Base-by-base conservation (phyloP, 495 filamentous ascomycete genomes). In the Parathielavia hyrcaniae region DNA sequence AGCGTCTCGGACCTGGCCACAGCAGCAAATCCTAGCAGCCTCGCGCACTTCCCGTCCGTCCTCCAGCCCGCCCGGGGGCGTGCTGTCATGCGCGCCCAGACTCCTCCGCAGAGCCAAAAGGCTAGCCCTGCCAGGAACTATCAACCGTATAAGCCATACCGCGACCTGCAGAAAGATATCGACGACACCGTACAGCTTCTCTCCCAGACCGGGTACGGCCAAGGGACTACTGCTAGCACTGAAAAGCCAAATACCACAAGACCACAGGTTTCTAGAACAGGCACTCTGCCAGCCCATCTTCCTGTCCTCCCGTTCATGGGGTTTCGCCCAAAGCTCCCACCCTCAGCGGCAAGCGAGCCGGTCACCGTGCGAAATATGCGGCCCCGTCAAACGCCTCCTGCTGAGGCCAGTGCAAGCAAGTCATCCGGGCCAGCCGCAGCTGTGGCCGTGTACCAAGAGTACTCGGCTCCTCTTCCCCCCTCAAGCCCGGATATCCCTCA, bases 41-140 rank as follows among this genome's bases (percentile, higher is more conserved):
- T 66, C 30, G 34, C 64, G 19, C 57, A 69, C 34, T 39, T 68
- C 9, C 70, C 72, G 12, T 70, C 70, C 2, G 63, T 69, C 16
- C 70, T 76, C 10, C 67, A 69, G 44, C 75, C 75, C 30, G 69
- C 71, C 17, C 62, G 65, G 20, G 64, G 62, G 11, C 68, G 65
- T 17, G 58, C 61, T 1, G 19, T 36, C 34, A 61, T 50, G 0
- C 43, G 53, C 19, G 32, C 52, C 13, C 58, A 62, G 23, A 36
- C 57, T 20, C 26, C 59, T 36, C 53, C 65, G 1, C 47, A 51
- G 13, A 64, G 43, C 20, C 59, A 62, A 16, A 20, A 22, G 16
- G 61, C 55, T 1, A 59, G 58, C 26, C 46, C 61, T 1, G 35
- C 52, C 6, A 57, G 56, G 34, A 38, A 19, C 13, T 61, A 59